Evolutionary conservation across 2,329 filamentous ascomycete genomes (phyloP), one percentile per base, ranked within the genome.

Genomic region (Epichloe brachyelytri): DNA sequence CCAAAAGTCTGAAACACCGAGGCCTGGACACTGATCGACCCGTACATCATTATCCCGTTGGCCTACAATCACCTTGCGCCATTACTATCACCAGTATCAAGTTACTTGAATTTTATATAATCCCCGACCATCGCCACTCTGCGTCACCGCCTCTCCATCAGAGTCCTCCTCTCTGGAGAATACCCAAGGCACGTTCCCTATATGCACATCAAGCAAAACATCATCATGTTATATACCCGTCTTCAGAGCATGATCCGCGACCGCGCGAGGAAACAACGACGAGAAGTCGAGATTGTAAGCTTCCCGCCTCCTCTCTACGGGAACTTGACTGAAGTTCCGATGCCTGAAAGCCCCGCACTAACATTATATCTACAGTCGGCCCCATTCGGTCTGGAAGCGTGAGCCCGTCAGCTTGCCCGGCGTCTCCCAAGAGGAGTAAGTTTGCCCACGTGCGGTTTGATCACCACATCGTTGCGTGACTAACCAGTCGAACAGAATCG

Each of bases 361-460:
- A 54, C 49, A 7, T 17, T 15, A 20, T 22, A 5, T 10, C 26
- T 34, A 17, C 53, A 81, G 78, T 80, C 77, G 47, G 72, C 72
- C 10, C 79, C 79, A 0, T 82, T 78, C 64, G 71, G 80, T 61
- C 75, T 81, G 59, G 59, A 75, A 76, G 60, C 73, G 72, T 52
- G 76, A 79, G 59, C 65, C 70, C n/a, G 67, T 75, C 40, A 65
- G 64, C 43, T 65, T 82, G 14, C 76, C 77, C 2, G 79, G 78
- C 39, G 68, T 81, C 41, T 75, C 74, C 44, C 71, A 78, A 56
- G 76, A 80, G 57, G 77, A 83, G 78, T 81, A 71, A 64, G 77
- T 68, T 34, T 2, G 4, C 6, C 22, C 17, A 30, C 26, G 8
- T 30, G 26, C 26, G 26, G 26, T 30, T 30, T 30, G 1, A 11